Base-by-base conservation (phyloP, 2,329 filamentous ascomycete genomes). In the Penicillium brasilianum region DNA sequence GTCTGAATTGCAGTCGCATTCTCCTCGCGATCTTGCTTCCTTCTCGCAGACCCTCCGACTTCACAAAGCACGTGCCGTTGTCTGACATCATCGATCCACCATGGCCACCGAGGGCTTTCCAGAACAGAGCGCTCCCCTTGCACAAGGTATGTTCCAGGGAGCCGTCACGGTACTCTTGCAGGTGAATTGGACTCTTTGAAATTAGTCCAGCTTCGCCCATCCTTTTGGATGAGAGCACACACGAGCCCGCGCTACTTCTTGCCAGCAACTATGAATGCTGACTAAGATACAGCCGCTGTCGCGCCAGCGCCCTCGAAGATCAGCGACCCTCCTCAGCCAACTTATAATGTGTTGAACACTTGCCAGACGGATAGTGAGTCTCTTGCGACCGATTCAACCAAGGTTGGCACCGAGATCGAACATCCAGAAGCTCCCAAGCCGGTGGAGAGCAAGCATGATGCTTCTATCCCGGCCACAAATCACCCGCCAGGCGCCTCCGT, bases 81-180 rank as follows among this genome's bases (percentile, higher is more conserved):
- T 58, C 53, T 68, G 63, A 70, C 67, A 69, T 68, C 66, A 65
- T 65, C 63, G 54, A 64, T 63, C 48, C 58, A 67, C 54, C 58
- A 75, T 76, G 74, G 64, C 72, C 57, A 66, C 66, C 53, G 67
- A 71, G 60, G 57, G 53, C 34, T 59, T 55, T 36, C 46, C 53
- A 37, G 50, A 41, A 44, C 57, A 66, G 41, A 64, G 46, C 43
- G 50, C 63, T 51, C 32, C 65, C 58, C 16, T 60, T 51, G 59
- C 57, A 56, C 48, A 65, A 56, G 71, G 74, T 75, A 73, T 28
- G 68, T 71, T 36, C 25, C 58, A n/a, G 4, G 8, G 16, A 32
- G 39, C 39, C 30, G 11, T 14, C n/a, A 4, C 28, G 20, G 16
- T 16, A 4, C 11, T 22, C 14, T 3, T 43, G 13, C 2, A 43